These are phyloP conservation scores for Dryadomyces quercivorus DNA, from an alignment of 2,329 filamentous ascomycete species.

Conservation along the genomic window DNA sequence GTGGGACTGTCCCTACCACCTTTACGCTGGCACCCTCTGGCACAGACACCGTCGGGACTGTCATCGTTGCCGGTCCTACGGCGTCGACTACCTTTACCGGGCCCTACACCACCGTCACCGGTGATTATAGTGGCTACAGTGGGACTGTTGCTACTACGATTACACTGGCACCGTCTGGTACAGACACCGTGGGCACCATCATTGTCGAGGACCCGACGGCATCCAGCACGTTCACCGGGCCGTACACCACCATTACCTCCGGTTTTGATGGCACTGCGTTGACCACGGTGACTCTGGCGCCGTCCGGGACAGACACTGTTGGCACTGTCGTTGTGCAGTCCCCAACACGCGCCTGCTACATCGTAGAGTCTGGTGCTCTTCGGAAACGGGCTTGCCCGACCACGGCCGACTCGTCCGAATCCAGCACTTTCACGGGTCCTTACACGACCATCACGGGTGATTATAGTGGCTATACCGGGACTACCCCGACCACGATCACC, in stretches of 20 bases:
- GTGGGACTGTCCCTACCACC: slow-evolving; percentile 1
- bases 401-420: background rate
- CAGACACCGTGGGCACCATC: background rate
- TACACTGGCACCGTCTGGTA: slow-evolving; percentile 7
- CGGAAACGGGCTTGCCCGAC: too few species aligned
- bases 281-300: slow-evolving; percentile 6
- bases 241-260: slow-evolving; percentile 8
- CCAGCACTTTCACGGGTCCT: slow-evolving; percentile 1
- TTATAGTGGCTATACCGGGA: slow-evolving; percentile 6
- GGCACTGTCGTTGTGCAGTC: slow-evolving; percentile 7
- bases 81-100: background rate
- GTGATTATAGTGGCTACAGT: background rate
- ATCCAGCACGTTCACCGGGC: slow-evolving; percentile 1
- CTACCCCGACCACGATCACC: too few species aligned
- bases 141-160: slow-evolving; percentile 9
- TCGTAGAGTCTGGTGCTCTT: too few species aligned
- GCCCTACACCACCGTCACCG: slow-evolving; percentile 1
- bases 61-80: slow-evolving; percentile 6
- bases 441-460: background rate
- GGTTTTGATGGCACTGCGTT: slow-evolving; percentile 4
- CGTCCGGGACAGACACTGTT: slow-evolving; percentile 1
- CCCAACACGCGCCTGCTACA: too few species aligned
- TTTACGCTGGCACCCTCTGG: slow-evolving; percentile 6
- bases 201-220: background rate
- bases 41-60: slow-evolving; percentile 6